Percentiles rank a stretch among this genome's conserved stretches.
phyloP scores from a whole-genome alignment of 306 rosid genomes.

The Ziziphus jujuba region DNA sequence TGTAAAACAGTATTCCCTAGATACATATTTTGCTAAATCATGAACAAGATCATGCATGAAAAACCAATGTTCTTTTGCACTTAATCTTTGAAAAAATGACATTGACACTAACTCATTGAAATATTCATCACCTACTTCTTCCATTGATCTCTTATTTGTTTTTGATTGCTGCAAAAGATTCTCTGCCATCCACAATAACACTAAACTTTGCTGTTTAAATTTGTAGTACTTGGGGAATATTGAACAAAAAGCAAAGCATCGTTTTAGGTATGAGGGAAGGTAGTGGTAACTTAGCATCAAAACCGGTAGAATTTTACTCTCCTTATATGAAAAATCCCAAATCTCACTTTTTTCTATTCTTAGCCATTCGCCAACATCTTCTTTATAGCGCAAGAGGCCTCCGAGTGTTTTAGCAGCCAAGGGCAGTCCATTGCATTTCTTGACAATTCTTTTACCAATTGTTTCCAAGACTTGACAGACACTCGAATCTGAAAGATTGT shows the following conservation, averaged over 20 bases:
- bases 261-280: slow-evolving; percentile 14
- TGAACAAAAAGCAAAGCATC: slow-evolving; percentile 16
- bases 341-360: neutral
- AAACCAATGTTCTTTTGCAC: neutral
- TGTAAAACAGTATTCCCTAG: neutral
- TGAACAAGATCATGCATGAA: slow-evolving; percentile 9
- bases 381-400: slow-evolving; percentile 1
- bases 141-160: neutral
- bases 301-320: no score
- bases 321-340: slow-evolving; percentile 6
- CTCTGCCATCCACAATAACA: slow-evolving; percentile 6
- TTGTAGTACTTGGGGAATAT: slow-evolving; percentile 6
- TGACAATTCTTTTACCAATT: no score
- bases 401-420: slow-evolving; percentile 24
- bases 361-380: neutral
- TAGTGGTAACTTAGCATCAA: slow-evolving; percentile 7
- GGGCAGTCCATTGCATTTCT: no score
- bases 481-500: no score
- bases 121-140: no score
- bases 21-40: slow-evolving; percentile 2
- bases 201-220: slow-evolving; percentile 7
- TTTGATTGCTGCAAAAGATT: neutral
- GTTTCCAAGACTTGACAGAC: no score
- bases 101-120: neutral
- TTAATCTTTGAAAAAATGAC: slow-evolving; percentile 12